Conservation (phyloP, 1,284 basidiomycete species). For the Ceratobasidium sp. region DNA sequence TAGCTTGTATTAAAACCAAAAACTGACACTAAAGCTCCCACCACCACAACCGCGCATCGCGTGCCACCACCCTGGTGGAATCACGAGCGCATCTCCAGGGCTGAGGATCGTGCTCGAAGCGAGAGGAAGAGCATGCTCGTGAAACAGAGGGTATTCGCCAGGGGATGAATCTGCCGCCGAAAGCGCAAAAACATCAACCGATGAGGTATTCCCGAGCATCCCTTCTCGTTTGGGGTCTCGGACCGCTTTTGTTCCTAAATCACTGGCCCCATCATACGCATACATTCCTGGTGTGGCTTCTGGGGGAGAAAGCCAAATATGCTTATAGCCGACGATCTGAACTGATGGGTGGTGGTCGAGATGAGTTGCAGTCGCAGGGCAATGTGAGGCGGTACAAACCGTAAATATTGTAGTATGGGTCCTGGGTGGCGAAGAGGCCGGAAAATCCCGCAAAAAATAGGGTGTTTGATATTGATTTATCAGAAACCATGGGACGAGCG, state of each 20-base stretch:
- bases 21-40: slow-evolving; percentile 27
- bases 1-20: slow-evolving; percentile 33
- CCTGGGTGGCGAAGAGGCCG: slow-evolving; percentile 57
- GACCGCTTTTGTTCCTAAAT: slow-evolving; percentile 49
- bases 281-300: slow-evolving; percentile 60
- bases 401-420: slow-evolving; percentile 93
- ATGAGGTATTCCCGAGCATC: slow-evolving; percentile 67
- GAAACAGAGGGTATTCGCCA: slow-evolving; percentile 31
- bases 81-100: slow-evolving; percentile 85
- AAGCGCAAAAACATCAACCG: slow-evolving; percentile 68
- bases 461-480: neutral
- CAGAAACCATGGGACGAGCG: neutral
- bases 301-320: slow-evolving; percentile 92
- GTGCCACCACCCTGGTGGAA: slow-evolving; percentile 94
- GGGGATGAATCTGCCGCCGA: slow-evolving; percentile 46
- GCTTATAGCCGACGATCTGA: slow-evolving; percentile 88
- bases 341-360: slow-evolving; percentile 55
- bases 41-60: slow-evolving; percentile 78
- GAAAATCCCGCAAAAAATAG: no score
- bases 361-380: slow-evolving; percentile 9
- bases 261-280: slow-evolving; percentile 52
- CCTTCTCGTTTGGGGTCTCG: slow-evolving; percentile 18
- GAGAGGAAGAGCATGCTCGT: slow-evolving; percentile 61
- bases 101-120: slow-evolving; percentile 71
- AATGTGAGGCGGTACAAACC: slow-evolving; percentile 56